These are phyloP conservation scores for Trichoderma sp. DNA, from an alignment of 2,329 filamentous ascomycete species.

Conservation along the genomic window DNA sequence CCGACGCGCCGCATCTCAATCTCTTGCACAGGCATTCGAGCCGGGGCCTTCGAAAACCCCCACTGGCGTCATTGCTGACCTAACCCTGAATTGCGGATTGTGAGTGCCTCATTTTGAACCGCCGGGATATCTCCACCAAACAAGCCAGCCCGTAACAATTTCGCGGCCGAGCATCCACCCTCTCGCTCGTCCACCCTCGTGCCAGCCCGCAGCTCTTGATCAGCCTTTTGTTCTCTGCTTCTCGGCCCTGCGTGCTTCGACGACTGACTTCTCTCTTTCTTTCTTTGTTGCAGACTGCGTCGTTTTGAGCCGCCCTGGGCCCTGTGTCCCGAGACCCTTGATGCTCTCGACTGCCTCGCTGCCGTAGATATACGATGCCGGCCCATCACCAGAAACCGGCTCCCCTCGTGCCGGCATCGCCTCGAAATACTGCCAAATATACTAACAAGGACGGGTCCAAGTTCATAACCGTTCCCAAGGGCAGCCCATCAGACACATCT, in stretches of 20 bases:
- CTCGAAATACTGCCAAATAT: conserved; percentile 62
- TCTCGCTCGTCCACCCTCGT: not conserved
- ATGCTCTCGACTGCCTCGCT: conserved; percentile 45
- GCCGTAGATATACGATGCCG: conserved; percentile 52
- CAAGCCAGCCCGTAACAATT: conserved; percentile 20
- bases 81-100: conserved; percentile 43
- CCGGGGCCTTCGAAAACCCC: conserved; percentile 29
- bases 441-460: conserved; percentile 72
- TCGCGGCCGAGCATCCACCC: conserved; percentile 28
- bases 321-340: conserved; percentile 35
- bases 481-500: conserved; percentile 53
- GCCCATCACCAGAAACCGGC: conserved; percentile 57
- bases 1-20: conserved; percentile 17
- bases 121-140: conserved; percentile 32
- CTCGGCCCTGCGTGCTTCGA: not conserved
- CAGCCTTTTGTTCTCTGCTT: conserved; percentile 1
- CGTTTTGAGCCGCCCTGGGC: conserved; percentile 29
- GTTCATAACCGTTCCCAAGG: conserved; percentile 68
- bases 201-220: conserved; percentile 2
- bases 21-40: conserved; percentile 9
- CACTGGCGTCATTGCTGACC: conserved; percentile 47
- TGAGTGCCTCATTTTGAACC: conserved; percentile 46
- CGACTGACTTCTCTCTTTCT: conserved; percentile 23
- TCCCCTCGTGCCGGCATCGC: conserved; percentile 54
- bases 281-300: conserved; percentile 24